Evolutionary conservation across 805 yeast genomes (phyloP), one percentile per base, ranked within the genome.

Genomic region (Candida maris): DNA sequence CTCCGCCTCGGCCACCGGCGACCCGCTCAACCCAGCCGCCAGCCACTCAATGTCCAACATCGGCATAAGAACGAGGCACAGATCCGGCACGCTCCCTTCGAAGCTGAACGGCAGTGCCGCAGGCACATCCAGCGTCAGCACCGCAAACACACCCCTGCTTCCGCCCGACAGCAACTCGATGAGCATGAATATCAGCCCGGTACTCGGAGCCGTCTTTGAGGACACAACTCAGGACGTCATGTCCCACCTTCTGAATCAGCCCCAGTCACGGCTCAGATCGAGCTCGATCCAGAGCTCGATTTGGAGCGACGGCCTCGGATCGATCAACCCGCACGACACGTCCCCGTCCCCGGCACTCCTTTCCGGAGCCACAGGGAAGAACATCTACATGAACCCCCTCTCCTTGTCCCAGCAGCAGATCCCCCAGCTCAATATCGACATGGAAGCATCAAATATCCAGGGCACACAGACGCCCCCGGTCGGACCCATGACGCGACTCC

Each of bases 51-150:
- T 59, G 20, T 48, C 59, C 43, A 54, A 57, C 46, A 46, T 68
- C 48, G 68, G 73, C 3, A 55, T 65, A 35, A 63, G 77, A 48
- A 67, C 75, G 12, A 70, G 93, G 43, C 77, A 83, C 30, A 70
- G 94, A 45, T 84, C 93, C 2, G 93, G 93, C 3, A 85, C 94
- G 10, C 62, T 85, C 32, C 91, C 93, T 6, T 78, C 88, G 15
- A 63, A 81, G 32, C 68, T 79, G 37, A 52, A 62, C 28, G 34
- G 46, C 12, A 46, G 46, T 19, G 26, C 46, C 32, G 42, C 57
- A 3, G 38, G 39, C 31, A 48, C 41, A 2, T 41, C 47, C 21
- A 39, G 48, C 22, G 31, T 43, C 26, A 45, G 46, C 37, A 29
- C 44, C 17, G 26, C 45, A 3, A 44, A 45, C 30, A 48, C 52